Evolutionary conservation across 106 monocot genomes (phyloP), one percentile per base, ranked within the genome.

Genomic region (Dioscorea alata): DNA sequence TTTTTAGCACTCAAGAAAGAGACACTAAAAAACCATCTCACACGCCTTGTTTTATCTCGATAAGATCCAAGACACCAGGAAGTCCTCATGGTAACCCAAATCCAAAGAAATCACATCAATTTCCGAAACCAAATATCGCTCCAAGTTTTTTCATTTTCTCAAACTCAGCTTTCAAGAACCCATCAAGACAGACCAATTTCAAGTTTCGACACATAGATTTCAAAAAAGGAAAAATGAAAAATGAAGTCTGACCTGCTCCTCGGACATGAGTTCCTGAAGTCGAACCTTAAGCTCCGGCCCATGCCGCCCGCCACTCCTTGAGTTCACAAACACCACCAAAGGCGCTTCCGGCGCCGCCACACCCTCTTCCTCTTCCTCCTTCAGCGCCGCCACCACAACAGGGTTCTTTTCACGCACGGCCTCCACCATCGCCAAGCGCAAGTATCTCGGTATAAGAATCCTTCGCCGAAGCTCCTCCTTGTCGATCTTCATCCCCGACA

Each of bases 261-360:
- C 75, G 12, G 80, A 82, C 60, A 85, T 79, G 59, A 90, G 60
- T 57, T 85, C 74, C 80, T 80, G 82, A 10, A 90, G 74, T 62
- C 89, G 76, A 59, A 19, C 58, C 74, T 77, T 90, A 32, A 90
- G 77, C 68, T 77, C 75, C 18, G 80, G 61, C 19, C 89, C 89
- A 34, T 77, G 89, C 56, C 89, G 72, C 12, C 89, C 89, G 8
- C 89, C 89, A 60, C 89, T 90, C 49, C 61, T 69, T 6, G 80
- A 82, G 69, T 90, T 90, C 19, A 90, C 72, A 50, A 90, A 83
- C 57, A 80, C 82, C 7, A 90, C 77, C 65, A 90, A 66, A 4
- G 89, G 89, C 20, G 70, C 64, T 69, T 90, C 89, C 13, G 85
- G 74, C 13, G 21, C 54, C 42, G 21, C 59, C 49, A 21, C 70